Evolutionary conservation across 768 basidiomycete genomes (phyloP).

Genomic region (Chiua virens): DNA sequence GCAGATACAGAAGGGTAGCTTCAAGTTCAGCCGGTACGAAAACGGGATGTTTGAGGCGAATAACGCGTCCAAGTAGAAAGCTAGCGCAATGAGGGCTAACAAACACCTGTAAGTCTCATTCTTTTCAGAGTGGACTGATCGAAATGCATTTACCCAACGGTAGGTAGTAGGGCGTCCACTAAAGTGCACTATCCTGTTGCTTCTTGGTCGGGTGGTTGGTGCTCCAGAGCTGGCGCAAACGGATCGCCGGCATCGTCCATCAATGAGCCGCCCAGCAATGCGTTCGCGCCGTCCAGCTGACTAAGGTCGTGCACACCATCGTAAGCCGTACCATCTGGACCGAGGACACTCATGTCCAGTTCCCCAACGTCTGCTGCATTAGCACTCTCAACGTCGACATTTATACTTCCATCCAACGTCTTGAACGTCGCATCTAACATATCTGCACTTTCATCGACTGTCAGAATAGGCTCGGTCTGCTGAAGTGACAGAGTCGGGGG

Average conservation of each 20-base stretch:
- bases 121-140: neutral
- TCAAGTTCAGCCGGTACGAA: neutral
- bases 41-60: neutral
- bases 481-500: conserved; percentile 60
- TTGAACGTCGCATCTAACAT: conserved; percentile 58
- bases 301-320: conserved; percentile 54
- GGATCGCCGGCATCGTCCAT: conserved; percentile 64
- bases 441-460: conserved; percentile 38
- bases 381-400: conserved; percentile 35
- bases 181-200: conserved; percentile 10
- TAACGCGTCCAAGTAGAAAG: neutral
- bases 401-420: conserved; percentile 48
- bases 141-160: conserved; percentile 8
- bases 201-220: conserved; percentile 13
- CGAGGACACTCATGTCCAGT: conserved; percentile 64
- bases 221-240: conserved; percentile 41
- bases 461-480: conserved; percentile 46
- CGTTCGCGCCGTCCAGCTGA: conserved; percentile 54
- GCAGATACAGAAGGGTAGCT: neutral
- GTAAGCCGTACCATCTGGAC: conserved; percentile 61
- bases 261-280: conserved; percentile 56
- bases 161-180: neutral
- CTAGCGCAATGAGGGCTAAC: neutral
- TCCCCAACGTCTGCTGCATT: conserved; percentile 41
- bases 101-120: conserved; percentile 3